A percentile compares a stretch with the other conserved stretches of the same genome.
phyloP scores from a whole-genome alignment of 352 stramenopile genomes.

The Pseudoperonospora humuli region DNA sequence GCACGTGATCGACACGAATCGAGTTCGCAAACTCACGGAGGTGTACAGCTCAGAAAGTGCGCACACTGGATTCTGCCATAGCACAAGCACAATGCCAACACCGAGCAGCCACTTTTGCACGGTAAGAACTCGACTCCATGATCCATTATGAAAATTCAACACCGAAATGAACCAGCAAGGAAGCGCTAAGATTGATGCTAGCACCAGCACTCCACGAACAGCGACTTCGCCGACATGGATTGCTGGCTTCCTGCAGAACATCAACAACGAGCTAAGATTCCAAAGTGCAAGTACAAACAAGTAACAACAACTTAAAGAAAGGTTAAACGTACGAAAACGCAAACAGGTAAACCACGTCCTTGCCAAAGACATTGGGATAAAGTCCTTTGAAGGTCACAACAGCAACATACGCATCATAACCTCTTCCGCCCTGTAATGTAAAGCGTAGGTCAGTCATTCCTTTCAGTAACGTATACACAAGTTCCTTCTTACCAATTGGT shows the following conservation, averaged over 20 bases:
- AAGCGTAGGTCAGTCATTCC: neutral
- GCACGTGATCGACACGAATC: constrained; percentile 57
- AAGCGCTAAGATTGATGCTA: constrained; percentile 51
- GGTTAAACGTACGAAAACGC: constrained; percentile 57
- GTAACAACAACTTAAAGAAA: neutral
- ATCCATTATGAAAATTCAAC: constrained; percentile 41
- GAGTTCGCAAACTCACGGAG: constrained; percentile 44
- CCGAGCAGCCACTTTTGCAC: constrained; percentile 71
- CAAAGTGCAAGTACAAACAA: neutral
- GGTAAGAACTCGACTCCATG: constrained; percentile 42
- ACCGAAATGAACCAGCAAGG: constrained; percentile 68
- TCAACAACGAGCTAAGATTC: neutral
- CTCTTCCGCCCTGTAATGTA: constrained; percentile 38
- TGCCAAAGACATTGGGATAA: constrained; percentile 71
- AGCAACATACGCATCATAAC: constrained; percentile 55
- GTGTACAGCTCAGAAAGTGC: constrained; percentile 49
- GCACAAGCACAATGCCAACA: constrained; percentile 58
- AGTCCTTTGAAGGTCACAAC: constrained; percentile 55
- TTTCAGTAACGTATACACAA: neutral
- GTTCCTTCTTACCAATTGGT: constrained; percentile 27
- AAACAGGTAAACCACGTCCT: constrained; percentile 64
- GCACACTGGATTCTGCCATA: constrained; percentile 82
- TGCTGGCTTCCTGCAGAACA: constrained; percentile 46
- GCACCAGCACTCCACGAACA: constrained; percentile 46
- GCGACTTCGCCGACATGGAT: constrained; percentile 67